phyloP scores from a whole-genome alignment of 257 asterid species.

The Solanum chiquidenum region DNA sequence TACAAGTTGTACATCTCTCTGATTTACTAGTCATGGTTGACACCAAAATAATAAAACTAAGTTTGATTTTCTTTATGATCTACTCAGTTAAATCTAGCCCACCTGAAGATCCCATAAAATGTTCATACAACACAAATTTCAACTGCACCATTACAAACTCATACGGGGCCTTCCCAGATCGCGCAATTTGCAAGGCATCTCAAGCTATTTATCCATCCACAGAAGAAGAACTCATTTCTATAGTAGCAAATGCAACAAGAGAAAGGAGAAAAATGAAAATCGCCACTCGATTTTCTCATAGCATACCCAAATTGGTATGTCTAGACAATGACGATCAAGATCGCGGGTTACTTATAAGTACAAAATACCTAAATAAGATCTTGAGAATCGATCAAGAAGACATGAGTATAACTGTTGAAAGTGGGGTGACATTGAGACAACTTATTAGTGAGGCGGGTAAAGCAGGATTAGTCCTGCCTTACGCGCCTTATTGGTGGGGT shows the following conservation, averaged over 20 bases:
- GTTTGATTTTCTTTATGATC: not conserved
- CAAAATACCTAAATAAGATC: constrained; percentile 4
- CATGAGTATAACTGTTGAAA: constrained; percentile 13
- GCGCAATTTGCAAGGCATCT: constrained; percentile 15
- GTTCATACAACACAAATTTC: not conserved
- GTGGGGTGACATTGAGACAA: constrained; percentile 5
- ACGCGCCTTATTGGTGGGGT: constrained; percentile 26
- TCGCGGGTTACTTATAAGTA: constrained; percentile 15
- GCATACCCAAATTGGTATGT: constrained; percentile 18
- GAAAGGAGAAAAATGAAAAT: constrained; percentile 18
- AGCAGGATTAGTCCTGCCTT: constrained; percentile 13
- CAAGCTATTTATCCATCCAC: constrained; percentile 8
- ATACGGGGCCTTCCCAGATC: constrained; percentile 14
- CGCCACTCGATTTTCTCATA: constrained; percentile 17
- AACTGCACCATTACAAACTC: constrained; percentile 23
- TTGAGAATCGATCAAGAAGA: not conserved
- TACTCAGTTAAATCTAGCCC: not conserved
- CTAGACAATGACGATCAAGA: constrained; percentile 6
- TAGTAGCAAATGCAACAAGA: constrained; percentile 12
- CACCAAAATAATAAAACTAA: not conserved
- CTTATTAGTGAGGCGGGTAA: constrained; percentile 7
- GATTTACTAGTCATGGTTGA: not conserved
- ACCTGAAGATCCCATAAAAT: constrained; percentile 20
- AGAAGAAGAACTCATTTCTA: constrained; percentile 12
- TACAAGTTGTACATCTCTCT: not conserved